phyloP scores from a whole-genome alignment of 306 rosid genomes.

The Cicer arietinum region DNA sequence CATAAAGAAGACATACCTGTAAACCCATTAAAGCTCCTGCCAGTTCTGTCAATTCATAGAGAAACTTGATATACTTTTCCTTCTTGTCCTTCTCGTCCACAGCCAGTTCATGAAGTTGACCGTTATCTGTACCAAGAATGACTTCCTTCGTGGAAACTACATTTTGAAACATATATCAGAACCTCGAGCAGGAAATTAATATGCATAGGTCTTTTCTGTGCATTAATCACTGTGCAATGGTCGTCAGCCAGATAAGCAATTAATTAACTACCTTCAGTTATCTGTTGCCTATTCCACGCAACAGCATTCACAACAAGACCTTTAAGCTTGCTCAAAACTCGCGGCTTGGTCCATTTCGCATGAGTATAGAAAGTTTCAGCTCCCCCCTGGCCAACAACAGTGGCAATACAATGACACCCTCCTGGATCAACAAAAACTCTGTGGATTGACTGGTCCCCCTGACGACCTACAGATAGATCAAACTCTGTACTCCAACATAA shows the following conservation, averaged over 20 bases:
- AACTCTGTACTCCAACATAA: constrained; percentile 60
- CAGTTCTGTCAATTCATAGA: constrained; percentile 72
- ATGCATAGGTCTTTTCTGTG: constrained; percentile 8
- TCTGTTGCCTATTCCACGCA: constrained; percentile 92
- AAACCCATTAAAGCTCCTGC: constrained; percentile 89
- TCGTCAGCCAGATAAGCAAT: constrained; percentile 21
- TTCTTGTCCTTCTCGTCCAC: constrained; percentile 96
- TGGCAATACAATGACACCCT: constrained; percentile 93
- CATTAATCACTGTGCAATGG: constrained; percentile 23
- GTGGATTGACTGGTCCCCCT: constrained; percentile 96
- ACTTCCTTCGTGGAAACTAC: constrained; percentile 93
- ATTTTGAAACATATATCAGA: constrained; percentile 41
- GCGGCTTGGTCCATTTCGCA: constrained; percentile 94
- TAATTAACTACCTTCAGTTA: constrained; percentile 79
- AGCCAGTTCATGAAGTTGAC: constrained; percentile 84
- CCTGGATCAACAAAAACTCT: constrained; percentile 96
- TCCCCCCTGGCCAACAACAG: constrained; percentile 76
- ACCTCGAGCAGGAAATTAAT: constrained; percentile 36
- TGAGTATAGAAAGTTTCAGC: constrained; percentile 90
- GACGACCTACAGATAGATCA: constrained; percentile 86
- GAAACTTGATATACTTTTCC: constrained; percentile 86
- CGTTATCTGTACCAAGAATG: constrained; percentile 82
- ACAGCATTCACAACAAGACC: constrained; percentile 91
- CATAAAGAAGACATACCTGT: constrained; percentile 59
- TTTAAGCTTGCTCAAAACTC: constrained; percentile 74